A percentile compares a stretch with the other conserved stretches of the same genome.
Evolutionary conservation across 208 protist species (phyloP).

Genomic region (Leishmania martiniquensis): DNA sequence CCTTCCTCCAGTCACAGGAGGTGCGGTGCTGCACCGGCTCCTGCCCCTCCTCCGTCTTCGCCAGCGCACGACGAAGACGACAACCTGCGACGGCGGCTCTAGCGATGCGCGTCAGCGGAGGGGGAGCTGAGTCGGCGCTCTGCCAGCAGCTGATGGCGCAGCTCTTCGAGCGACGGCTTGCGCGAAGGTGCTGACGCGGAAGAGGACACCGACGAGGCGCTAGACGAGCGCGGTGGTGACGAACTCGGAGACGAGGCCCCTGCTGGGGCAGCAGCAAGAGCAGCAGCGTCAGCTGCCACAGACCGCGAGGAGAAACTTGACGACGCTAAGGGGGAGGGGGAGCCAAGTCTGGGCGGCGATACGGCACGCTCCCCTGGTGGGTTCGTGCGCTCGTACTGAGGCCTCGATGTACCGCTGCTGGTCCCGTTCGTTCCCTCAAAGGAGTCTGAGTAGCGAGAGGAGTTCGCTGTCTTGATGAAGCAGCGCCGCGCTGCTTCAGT

Average conservation of each 20-base stretch:
- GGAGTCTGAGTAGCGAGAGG: slow-evolving; percentile 9
- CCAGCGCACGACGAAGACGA: not conserved
- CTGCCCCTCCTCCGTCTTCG: not conserved
- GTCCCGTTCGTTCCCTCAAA: slow-evolving; percentile 5
- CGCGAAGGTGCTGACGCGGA: not conserved
- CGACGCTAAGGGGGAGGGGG: slow-evolving; percentile 5
- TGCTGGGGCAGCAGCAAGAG: not conserved
- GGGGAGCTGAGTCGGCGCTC: slow-evolving; percentile 10
- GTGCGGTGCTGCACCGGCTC: not conserved
- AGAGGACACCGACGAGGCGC: not conserved
- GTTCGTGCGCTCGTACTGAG: slow-evolving; percentile 1
- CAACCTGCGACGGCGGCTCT: not conserved
- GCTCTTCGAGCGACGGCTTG: slow-evolving; percentile 7
- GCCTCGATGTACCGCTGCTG: not conserved
- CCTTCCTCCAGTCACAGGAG: not conserved
- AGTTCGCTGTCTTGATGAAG: not conserved
- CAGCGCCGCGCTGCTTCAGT: not conserved
- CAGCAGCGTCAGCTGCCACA: not conserved
- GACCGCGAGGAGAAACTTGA: not conserved
- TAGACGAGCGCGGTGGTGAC: not conserved
- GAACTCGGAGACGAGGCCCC: slow-evolving; percentile 5
- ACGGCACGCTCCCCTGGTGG: not conserved
- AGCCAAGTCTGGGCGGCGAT: not conserved
- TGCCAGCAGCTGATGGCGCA: slow-evolving; percentile 15
- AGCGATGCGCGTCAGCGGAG: slow-evolving; percentile 2